Evolutionary conservation across 2,329 filamentous ascomycete species (phyloP), one percentile per base, ranked within the genome.

Genomic region (Fusarium irregulare): DNA sequence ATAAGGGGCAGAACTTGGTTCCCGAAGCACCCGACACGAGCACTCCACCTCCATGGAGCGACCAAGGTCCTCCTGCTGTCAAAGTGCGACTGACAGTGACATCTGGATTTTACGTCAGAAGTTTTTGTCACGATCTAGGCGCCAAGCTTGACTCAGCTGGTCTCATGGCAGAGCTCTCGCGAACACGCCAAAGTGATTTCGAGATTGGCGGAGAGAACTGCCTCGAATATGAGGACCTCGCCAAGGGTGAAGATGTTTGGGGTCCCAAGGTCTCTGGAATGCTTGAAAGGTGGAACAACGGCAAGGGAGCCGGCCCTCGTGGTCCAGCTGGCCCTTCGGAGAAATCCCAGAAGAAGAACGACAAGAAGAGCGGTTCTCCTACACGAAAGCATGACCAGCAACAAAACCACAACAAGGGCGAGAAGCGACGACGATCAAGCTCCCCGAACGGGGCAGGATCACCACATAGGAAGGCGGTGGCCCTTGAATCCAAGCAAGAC

Each of bases 81-180:
- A 91, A 89, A 76, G 89, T 99, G 64, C 90, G 92, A 60, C 93
- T 99, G 88, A 97, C 93, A 1, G 95, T 98, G 54, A 94, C 94
- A 3, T 97, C 94, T 1, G 96, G 96, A 41, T 99, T 98, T 84
- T 99, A 99, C 79, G 94, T 99, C 16, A 92, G 96, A 68, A 97
- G 92, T 61, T 89, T 99, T 73, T 94, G 93, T 74, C 94, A 98
- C 78, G 96, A 99, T 76, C 86, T 99, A 6, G 96, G 95, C 23
- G 85, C 90, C 71, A 93, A 93, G 72, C 86, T 98, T 16, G 89
- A 88, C 55, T 97, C 93, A 14, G 89, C 93, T 25, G 96, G 88
- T 34, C 85, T 96, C 71, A 98, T 99, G 95, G 89, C 92, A 23
- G 90, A 92, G 73, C 87, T 99, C 21, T 87, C 92, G 60, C 91